These are phyloP conservation scores for Castanospermum australe DNA, from an alignment of 306 rosid species.

Conservation along the genomic window DNA sequence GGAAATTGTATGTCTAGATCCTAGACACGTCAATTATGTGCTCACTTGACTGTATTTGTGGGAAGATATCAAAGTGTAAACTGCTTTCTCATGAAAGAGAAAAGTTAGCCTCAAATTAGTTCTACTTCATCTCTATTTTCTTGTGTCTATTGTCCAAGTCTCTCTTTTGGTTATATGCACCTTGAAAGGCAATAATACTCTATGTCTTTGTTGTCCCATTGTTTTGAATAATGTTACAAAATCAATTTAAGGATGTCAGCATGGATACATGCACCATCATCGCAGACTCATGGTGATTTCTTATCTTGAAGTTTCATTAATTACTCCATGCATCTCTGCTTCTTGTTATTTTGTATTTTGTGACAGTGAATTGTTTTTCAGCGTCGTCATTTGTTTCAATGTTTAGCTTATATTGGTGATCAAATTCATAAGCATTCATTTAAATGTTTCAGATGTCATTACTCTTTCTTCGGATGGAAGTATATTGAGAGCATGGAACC, in stretches of 20 bases:
- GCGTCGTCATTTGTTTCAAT: not conserved
- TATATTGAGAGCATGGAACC: slow-evolving; percentile 93
- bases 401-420: not conserved
- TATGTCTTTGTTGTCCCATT: not conserved
- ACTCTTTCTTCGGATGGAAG: slow-evolving; percentile 88
- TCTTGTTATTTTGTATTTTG: slow-evolving; percentile 20
- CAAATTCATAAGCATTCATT: slow-evolving; percentile 8
- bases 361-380: slow-evolving; percentile 10
- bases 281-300: slow-evolving; percentile 8
- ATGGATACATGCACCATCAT: not conserved
- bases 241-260: slow-evolving; percentile 14
- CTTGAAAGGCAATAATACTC: not conserved
- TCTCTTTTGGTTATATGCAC: slow-evolving; percentile 2
- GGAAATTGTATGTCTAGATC: not conserved
- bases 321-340: not conserved
- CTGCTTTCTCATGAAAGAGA: slow-evolving; percentile 6
- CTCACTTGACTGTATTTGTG: not conserved
- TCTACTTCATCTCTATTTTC: not conserved
- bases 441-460: slow-evolving; percentile 70
- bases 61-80: slow-evolving; percentile 3
- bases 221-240: not conserved
- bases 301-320: slow-evolving; percentile 15
- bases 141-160: not conserved
- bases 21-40: not conserved
- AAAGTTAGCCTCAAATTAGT: not conserved